These are phyloP conservation scores for Boletus edulis DNA, from an alignment of 768 basidiomycete species.

Conservation along the genomic window DNA sequence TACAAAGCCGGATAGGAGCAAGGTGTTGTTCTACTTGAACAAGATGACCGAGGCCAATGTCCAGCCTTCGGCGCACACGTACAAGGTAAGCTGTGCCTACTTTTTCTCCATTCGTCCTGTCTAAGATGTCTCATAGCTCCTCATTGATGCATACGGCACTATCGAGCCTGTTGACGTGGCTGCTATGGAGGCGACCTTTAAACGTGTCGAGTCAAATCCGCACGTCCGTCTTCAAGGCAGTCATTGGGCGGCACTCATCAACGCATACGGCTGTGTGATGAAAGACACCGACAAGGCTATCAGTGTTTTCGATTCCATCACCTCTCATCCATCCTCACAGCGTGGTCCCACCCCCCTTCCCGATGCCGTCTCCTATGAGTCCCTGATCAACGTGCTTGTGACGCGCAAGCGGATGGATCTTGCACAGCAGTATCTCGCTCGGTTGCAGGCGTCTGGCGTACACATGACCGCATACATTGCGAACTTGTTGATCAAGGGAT, in stretches of 20 bases:
- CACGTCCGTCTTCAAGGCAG: conserved; percentile 41
- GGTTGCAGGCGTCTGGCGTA: conserved; percentile 60
- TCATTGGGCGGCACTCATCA: conserved; percentile 85
- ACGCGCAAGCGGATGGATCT: conserved; percentile 77
- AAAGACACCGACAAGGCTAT: conserved; percentile 79
- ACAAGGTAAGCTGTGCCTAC: conserved; percentile 59
- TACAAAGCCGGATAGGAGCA: conserved; percentile 82
- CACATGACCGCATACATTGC: conserved; percentile 96
- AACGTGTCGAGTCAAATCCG: conserved; percentile 46
- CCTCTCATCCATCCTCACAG: conserved; percentile 45
- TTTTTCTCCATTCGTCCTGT: background rate
- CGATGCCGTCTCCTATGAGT: conserved; percentile 88
- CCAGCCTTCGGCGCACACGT: conserved; percentile 84
- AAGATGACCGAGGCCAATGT: conserved; percentile 60
- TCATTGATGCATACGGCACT: conserved; percentile 85
- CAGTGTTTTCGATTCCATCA: conserved; percentile 72
- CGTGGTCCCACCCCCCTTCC: conserved; percentile 39
- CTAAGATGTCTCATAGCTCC: conserved; percentile 46
- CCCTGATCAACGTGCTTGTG: conserved; percentile 83
- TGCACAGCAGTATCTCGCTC: conserved; percentile 61
- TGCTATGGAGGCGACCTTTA: conserved; percentile 71
- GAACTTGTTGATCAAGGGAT: conserved; percentile 60
- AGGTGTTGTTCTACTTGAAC: conserved; percentile 73
- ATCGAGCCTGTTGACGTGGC: conserved; percentile 78
- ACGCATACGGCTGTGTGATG: conserved; percentile 78